A percentile compares a stretch with the other conserved stretches of the same genome.
Conservation (phyloP, 164 flowering plant species). For the Sextonia rubra region DNA sequence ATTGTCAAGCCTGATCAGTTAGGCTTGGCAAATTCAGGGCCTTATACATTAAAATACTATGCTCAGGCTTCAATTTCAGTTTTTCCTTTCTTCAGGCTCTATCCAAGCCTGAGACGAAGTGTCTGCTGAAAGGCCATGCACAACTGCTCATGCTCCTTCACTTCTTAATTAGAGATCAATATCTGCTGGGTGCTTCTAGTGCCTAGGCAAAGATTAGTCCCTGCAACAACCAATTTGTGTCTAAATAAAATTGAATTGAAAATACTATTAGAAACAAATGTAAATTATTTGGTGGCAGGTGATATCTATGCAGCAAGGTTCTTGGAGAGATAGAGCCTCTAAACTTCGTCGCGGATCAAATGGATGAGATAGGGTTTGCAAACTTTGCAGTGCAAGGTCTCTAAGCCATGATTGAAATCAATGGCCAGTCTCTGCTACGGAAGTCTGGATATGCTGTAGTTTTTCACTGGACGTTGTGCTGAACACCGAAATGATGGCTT, state of each 20-base stretch:
- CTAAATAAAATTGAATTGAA: not conserved
- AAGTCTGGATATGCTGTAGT: not conserved
- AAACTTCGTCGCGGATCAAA: constrained; percentile 24
- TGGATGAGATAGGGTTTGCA: not conserved
- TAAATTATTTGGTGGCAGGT: constrained; percentile 40
- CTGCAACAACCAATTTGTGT: not conserved
- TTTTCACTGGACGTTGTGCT: not conserved
- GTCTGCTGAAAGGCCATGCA: not conserved
- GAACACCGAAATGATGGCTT: not conserved
- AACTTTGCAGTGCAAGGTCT: not conserved
- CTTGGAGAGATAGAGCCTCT: constrained; percentile 90
- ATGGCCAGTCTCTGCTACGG: not conserved
- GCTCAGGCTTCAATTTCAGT: too few relatives aligned
- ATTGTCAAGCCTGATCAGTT: too few relatives aligned
- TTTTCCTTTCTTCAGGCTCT: too few relatives aligned
- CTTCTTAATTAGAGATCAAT: not conserved
- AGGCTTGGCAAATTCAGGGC: too few relatives aligned
- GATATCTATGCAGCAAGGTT: constrained; percentile 73
- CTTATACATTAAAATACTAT: too few relatives aligned
- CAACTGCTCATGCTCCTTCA: not conserved
- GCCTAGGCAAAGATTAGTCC: not conserved
- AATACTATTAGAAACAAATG: not conserved
- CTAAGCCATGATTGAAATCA: not conserved
- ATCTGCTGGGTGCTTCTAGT: too few relatives aligned
- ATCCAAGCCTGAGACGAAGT: not conserved